Evolutionary conservation across 164 flowering plant genomes (phyloP).

Genomic region (Umbilicus rupestris): DNA sequence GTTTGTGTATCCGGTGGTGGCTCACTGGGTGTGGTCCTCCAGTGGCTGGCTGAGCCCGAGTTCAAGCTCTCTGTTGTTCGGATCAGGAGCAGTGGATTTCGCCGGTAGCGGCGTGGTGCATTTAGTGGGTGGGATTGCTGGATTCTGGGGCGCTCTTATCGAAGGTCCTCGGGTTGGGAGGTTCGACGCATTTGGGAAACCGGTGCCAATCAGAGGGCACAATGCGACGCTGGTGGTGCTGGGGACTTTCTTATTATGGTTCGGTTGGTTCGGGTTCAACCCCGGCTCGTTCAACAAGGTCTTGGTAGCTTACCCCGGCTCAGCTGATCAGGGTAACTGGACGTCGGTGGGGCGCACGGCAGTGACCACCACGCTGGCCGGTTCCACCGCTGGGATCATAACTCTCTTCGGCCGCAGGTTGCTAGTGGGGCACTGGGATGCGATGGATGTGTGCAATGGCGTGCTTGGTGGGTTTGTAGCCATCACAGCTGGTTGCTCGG

Average conservation of each 20-base stretch:
- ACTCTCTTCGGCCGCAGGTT: slow-evolving; percentile 48
- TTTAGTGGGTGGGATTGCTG: slow-evolving; percentile 58
- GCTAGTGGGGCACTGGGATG: slow-evolving; percentile 60
- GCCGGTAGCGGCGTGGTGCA: slow-evolving; percentile 59
- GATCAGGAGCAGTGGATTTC: slow-evolving; percentile 56
- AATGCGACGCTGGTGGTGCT: slow-evolving; percentile 59
- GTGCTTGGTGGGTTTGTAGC: slow-evolving; percentile 54
- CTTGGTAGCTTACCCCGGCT: slow-evolving; percentile 30
- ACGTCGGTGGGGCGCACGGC: slow-evolving; percentile 50
- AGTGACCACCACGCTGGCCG: slow-evolving; percentile 56
- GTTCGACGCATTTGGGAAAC: slow-evolving; percentile 45
- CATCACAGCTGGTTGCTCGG: slow-evolving; percentile 56
- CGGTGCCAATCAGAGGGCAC: slow-evolving; percentile 50
- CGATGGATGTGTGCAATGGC: slow-evolving; percentile 51
- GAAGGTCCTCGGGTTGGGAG: slow-evolving; percentile 63
- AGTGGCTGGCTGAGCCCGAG: slow-evolving; percentile 46
- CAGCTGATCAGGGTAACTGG: slow-evolving; percentile 42
- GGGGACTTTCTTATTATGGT: slow-evolving; percentile 58
- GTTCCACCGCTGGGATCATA: slow-evolving; percentile 43
- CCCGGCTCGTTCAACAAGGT: slow-evolving; percentile 51
- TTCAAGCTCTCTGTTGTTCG: slow-evolving; percentile 25
- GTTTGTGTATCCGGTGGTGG: slow-evolving; percentile 66
- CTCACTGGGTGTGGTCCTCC: slow-evolving; percentile 67
- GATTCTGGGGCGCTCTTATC: slow-evolving; percentile 50
- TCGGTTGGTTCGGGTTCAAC: slow-evolving; percentile 68